These are phyloP conservation scores for Tolypocladium cylindrosporum DNA, from an alignment of 2,329 filamentous ascomycete species.

Conservation along the genomic window DNA sequence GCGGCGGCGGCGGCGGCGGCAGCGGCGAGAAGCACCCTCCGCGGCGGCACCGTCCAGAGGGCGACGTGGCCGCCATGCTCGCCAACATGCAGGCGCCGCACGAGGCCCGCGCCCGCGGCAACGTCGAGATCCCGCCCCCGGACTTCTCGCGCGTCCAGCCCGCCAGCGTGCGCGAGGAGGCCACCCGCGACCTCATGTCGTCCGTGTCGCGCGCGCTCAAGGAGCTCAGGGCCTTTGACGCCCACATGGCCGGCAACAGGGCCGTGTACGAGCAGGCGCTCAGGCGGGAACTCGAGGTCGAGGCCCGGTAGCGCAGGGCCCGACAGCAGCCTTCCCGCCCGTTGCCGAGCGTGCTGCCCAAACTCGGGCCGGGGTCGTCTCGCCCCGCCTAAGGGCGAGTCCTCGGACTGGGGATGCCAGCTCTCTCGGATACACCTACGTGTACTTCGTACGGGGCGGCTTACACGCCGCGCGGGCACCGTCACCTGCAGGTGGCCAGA, in stretches of 20 bases:
- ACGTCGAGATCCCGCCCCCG: conserved; percentile 8
- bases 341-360: background rate
- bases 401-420: background rate
- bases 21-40: background rate
- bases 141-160: conserved; percentile 6
- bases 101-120: conserved; percentile 1
- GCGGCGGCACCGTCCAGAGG: background rate
- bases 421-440: background rate
- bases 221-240: conserved; percentile 14
- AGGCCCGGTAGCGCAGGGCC: background rate
- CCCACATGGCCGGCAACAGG: conserved; percentile 8
- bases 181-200: conserved; percentile 11
- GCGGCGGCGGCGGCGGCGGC: background rate
- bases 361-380: background rate
- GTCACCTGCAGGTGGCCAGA: background rate
- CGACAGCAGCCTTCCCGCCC: background rate
- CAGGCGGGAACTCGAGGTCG: conserved; percentile 9
- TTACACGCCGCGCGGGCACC: background rate
- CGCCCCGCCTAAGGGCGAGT: background rate
- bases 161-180: conserved; percentile 12
- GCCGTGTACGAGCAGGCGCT: conserved; percentile 12
- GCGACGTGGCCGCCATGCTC: conserved; percentile 15
- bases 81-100: conserved; percentile 16
- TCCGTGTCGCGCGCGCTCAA: conserved; percentile 9
- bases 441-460: no score